Evolutionary conservation across 2,329 filamentous ascomycete species (phyloP).

Genomic region (Nothophoma quercina): DNA sequence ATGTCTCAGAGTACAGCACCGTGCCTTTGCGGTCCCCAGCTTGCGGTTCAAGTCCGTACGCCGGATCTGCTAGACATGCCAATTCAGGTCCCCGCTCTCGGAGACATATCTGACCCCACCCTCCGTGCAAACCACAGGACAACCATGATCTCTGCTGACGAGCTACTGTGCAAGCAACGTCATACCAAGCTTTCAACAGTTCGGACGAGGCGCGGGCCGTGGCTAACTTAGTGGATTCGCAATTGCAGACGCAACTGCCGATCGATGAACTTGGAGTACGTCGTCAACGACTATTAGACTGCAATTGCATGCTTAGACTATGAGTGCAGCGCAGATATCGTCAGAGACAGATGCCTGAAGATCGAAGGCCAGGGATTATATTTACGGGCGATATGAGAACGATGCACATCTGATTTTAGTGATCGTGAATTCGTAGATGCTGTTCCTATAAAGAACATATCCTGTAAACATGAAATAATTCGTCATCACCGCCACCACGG

Average conservation of each 20-base stretch:
- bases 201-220: conserved; percentile 16
- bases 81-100: conserved; percentile 2
- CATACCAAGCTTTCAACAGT: conserved; percentile 13
- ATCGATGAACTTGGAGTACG: not conserved
- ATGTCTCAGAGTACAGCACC: not conserved
- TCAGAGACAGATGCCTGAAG: too few relatives aligned
- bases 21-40: conserved; percentile 3
- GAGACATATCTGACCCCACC: conserved; percentile 10
- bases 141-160: not conserved
- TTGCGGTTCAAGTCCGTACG: not conserved
- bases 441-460: too few relatives aligned
- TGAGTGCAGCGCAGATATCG: too few relatives aligned
- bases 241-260: not conserved
- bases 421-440: too few relatives aligned
- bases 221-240: conserved; percentile 8
- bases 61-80: conserved; percentile 1
- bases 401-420: too few relatives aligned
- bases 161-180: not conserved
- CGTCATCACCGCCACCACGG: too few relatives aligned
- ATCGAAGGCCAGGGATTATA: too few relatives aligned
- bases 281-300: not conserved
- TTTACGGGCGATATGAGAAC: too few relatives aligned
- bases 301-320: too few relatives aligned
- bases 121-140: not conserved
- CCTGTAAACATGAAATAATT: too few relatives aligned